Evolutionary conservation across 495 filamentous ascomycete species (phyloP), one percentile per base, ranked within the genome.

Genomic region (Penicillium longicatenatum): DNA sequence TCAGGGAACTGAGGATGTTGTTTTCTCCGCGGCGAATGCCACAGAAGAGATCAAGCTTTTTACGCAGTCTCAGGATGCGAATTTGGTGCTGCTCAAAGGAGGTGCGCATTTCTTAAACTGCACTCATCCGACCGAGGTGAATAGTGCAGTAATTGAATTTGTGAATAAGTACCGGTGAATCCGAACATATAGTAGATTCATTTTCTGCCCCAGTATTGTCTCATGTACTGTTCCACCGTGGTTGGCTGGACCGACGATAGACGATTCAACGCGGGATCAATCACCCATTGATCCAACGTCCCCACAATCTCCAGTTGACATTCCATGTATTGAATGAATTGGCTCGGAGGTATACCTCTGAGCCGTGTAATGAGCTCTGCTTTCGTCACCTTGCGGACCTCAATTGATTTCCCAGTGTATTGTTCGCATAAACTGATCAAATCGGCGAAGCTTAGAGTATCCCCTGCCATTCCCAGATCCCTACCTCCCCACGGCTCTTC

Each of bases 41-140:
- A 64, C 68, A 20, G 75, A 87, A 64, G 80, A 87, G 50, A 84
- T 87, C 59, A 75, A 82, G 61, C 68, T 82, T 26, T 87, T 89
- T 56, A 79, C 70, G 1, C 72, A 73, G 11, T 80, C 79, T 0
- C 69, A 68, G 12, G 79, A 84, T 61, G 79, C 79, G 1, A 70
- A 72, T 21, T 58, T 88, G 16, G 66, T 75, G 8, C 61, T 73
- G 5, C 55, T 87, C 0, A 70, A 86, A 14, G 79, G 72, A 3
- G 86, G 82, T 2, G 70, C 75, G 12, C 85, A 88, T 66, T 87
- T 84, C 64, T 59, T 88, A 54, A 83, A 75, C 59, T 77, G 73
- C 1, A 79, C 81, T 5, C 52, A 64, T 24, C 50, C 52, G 6
- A 6, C 6, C 2, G 58, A 61, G 43, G 51, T 64, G 16, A 58